A percentile compares a stretch with the other conserved stretches of the same genome.
These are phyloP conservation scores for Abrus precatorius DNA, from an alignment of 306 rosid species.

Conservation along the genomic window DNA sequence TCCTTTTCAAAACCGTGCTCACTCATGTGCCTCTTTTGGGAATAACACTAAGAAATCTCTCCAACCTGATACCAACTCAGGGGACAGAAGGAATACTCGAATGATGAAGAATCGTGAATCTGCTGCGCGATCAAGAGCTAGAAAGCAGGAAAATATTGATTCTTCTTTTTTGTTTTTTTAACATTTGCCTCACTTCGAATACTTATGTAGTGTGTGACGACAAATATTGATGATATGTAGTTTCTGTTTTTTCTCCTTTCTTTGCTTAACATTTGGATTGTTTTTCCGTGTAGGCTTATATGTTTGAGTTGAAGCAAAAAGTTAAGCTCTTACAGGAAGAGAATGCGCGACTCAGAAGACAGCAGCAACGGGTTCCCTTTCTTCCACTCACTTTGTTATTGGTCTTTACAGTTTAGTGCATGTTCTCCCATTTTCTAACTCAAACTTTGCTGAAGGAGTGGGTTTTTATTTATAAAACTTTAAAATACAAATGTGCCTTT, in stretches of 20 bases:
- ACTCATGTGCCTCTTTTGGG: slow-evolving; percentile 42
- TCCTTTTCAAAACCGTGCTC: slow-evolving; percentile 17
- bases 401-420: neutral
- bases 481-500: no score
- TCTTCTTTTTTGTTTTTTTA: neutral
- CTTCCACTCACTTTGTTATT: neutral
- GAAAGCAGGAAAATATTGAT: slow-evolving; percentile 66
- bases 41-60: slow-evolving; percentile 32
- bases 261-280: neutral
- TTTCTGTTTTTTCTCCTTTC: neutral
- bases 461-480: no score
- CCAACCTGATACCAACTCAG: slow-evolving; percentile 22
- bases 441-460: no score
- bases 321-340: slow-evolving; percentile 58
- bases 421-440: neutral
- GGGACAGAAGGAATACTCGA: slow-evolving; percentile 57
- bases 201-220: no score
- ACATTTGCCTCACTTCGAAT: no score
- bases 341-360: slow-evolving; percentile 61
- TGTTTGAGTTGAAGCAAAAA: slow-evolving; percentile 64
- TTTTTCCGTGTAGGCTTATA: slow-evolving; percentile 64
- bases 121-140: slow-evolving; percentile 81
- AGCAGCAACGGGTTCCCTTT: slow-evolving; percentile 55
- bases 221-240: no score
- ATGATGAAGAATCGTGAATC: slow-evolving; percentile 85